Percentiles rank a stretch among this genome's conserved stretches.
phyloP scores from a whole-genome alignment of 768 basidiomycete genomes.

The Russula abietina region DNA sequence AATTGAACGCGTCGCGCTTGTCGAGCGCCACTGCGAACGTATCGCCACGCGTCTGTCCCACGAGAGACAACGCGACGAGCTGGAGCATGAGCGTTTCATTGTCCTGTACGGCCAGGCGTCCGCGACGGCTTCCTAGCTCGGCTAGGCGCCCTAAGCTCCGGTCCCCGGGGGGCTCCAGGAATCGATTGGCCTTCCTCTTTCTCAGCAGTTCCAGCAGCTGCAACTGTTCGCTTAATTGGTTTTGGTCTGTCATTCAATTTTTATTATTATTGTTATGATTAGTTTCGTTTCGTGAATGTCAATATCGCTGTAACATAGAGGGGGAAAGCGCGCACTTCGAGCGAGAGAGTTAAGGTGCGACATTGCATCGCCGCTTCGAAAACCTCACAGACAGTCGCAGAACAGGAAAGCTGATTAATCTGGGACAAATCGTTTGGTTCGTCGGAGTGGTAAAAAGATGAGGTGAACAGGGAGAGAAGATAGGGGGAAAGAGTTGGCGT shows the following conservation, averaged over 20 bases:
- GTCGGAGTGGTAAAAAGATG: constrained; percentile 13
- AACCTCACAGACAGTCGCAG: background rate
- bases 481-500: constrained; percentile 10
- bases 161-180: background rate
- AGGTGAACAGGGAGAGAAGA: constrained; percentile 5
- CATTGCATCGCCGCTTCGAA: constrained; percentile 20
- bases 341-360: constrained; percentile 13
- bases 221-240: constrained; percentile 20
- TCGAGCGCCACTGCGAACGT: constrained; percentile 21
- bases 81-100: constrained; percentile 18
- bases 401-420: background rate
- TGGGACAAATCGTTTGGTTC: background rate
- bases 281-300: background rate
- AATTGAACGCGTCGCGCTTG: constrained; percentile 13
- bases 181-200: background rate
- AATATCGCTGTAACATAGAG: background rate
- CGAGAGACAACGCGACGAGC: constrained; percentile 18
- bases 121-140: constrained; percentile 7
- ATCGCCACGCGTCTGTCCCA: constrained; percentile 19
- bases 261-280: background rate
- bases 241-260: constrained; percentile 7
- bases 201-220: constrained; percentile 15
- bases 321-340: constrained; percentile 11
- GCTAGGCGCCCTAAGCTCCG: constrained; percentile 7
- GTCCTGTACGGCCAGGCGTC: constrained; percentile 18